Conservation (phyloP, 305 asterid genomes). For the Solanum chacoense region DNA sequence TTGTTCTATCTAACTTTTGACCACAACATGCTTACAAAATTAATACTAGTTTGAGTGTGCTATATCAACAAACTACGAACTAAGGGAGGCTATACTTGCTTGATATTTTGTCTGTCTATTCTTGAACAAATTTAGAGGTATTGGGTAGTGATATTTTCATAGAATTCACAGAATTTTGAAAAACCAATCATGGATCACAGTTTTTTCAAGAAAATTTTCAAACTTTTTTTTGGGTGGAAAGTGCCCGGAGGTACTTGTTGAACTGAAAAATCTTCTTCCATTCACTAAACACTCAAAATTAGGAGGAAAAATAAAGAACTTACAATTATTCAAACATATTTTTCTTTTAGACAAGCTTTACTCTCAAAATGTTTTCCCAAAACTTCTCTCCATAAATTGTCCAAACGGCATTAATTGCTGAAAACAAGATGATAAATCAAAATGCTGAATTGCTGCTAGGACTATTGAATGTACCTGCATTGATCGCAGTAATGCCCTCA, state of each 20-base stretch:
- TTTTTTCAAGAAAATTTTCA: not conserved
- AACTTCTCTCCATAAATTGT: not conserved
- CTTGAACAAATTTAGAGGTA: not conserved
- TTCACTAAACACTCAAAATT: not conserved
- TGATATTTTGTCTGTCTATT: not conserved
- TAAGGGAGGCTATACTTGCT: not conserved
- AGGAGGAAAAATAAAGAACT: not conserved
- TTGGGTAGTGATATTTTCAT: not conserved
- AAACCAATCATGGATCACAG: not conserved
- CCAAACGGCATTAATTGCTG: not conserved
- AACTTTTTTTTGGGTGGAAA: not conserved
- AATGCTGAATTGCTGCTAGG: not conserved
- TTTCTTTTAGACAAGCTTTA: not conserved
- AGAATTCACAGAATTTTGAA: not conserved
- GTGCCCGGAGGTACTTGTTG: not conserved
- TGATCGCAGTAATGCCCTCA: conserved; percentile 82
- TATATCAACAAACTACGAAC: not conserved
- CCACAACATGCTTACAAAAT: not conserved
- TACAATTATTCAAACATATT: not conserved
- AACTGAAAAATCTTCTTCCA: not conserved
- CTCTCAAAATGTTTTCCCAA: not conserved
- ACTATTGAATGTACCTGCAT: conserved; percentile 56
- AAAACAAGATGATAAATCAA: not conserved
- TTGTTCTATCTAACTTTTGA: not conserved
- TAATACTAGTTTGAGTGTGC: not conserved